A percentile compares a stretch with the other conserved stretches of the same genome.
These are phyloP conservation scores for Phaeotremella skinneri DNA, from an alignment of 768 basidiomycete species.

Conservation along the genomic window DNA sequence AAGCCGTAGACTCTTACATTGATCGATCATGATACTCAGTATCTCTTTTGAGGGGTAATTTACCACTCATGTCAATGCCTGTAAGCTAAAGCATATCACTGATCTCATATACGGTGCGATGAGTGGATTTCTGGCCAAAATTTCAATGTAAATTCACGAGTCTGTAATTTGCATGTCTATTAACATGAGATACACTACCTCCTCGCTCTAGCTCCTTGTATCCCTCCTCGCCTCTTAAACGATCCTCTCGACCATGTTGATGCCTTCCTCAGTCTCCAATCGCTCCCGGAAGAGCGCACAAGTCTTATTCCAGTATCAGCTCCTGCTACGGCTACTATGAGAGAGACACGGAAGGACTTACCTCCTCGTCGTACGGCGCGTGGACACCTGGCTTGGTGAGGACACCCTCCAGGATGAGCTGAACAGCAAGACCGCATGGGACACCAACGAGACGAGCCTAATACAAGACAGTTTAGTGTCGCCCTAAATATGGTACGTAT, in stretches of 20 bases:
- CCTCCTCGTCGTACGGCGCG: slow-evolving; percentile 80
- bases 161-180: too few species aligned
- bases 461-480: neutral
- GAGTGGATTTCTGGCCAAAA: too few species aligned
- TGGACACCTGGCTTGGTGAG: slow-evolving; percentile 74
- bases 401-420: slow-evolving; percentile 84
- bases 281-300: slow-evolving; percentile 43
- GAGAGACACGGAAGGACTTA: slow-evolving; percentile 40
- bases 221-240: slow-evolving; percentile 22
- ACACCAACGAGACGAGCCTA: slow-evolving; percentile 67
- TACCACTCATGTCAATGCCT: too few species aligned
- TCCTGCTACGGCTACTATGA: slow-evolving; percentile 2
- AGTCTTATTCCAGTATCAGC: slow-evolving; percentile 18
- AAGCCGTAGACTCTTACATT: too few species aligned
- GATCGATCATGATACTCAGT: too few species aligned
- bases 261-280: slow-evolving; percentile 42
- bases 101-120: too few species aligned
- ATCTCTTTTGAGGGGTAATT: too few species aligned
- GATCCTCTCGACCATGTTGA: slow-evolving; percentile 49
- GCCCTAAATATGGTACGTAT: neutral
- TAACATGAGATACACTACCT: too few species aligned
- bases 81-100: too few species aligned
- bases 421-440: slow-evolving; percentile 89
- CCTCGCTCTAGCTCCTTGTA: too few species aligned
- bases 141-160: too few species aligned